These are phyloP conservation scores for Corinectria fuckeliana DNA, from an alignment of 2,329 filamentous ascomycete genomes.

Conservation along the genomic window DNA sequence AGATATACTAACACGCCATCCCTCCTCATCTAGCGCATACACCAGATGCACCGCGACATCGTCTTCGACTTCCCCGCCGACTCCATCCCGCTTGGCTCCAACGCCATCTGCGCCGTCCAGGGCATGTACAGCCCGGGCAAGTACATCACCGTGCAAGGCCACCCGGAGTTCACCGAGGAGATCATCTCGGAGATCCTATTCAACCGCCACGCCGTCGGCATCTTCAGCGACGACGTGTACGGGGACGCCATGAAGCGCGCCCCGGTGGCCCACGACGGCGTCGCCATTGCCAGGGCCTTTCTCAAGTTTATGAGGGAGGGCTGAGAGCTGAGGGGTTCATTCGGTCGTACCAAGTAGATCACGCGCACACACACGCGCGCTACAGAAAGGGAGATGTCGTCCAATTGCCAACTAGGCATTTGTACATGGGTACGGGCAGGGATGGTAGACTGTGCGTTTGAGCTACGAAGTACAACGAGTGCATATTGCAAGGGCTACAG, in stretches of 20 bases:
- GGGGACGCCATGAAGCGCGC: conserved; percentile 72
- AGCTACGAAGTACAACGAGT: neutral
- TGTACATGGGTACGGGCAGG: neutral
- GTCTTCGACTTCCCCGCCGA: conserved; percentile 48
- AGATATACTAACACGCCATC: conserved; percentile 64
- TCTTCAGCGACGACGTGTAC: conserved; percentile 74
- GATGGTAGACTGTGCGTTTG: neutral
- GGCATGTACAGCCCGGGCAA: conserved; percentile 49
- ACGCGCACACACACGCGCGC: neutral
- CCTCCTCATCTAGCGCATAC: conserved; percentile 56
- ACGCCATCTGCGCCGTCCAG: conserved; percentile 50
- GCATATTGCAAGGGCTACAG: neutral
- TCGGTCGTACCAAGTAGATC: too few species aligned
- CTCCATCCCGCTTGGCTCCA: conserved; percentile 50
- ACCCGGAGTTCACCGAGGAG: conserved; percentile 52
- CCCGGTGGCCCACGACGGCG: conserved; percentile 75
- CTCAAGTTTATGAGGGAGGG: conserved; percentile 75
- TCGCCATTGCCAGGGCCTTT: conserved; percentile 76
- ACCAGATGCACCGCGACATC: conserved; percentile 58
- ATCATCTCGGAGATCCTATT: conserved; percentile 48
- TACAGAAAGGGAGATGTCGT: neutral
- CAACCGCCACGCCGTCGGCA: conserved; percentile 67
- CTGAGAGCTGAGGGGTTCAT: conserved; percentile 13
- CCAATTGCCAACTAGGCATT: neutral
- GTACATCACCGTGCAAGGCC: conserved; percentile 54